Evolutionary conservation across 192 early-diverging fungal species (phyloP), one percentile per base, ranked within the genome.

Genomic region (Jimgerdemannia lactiflua): DNA sequence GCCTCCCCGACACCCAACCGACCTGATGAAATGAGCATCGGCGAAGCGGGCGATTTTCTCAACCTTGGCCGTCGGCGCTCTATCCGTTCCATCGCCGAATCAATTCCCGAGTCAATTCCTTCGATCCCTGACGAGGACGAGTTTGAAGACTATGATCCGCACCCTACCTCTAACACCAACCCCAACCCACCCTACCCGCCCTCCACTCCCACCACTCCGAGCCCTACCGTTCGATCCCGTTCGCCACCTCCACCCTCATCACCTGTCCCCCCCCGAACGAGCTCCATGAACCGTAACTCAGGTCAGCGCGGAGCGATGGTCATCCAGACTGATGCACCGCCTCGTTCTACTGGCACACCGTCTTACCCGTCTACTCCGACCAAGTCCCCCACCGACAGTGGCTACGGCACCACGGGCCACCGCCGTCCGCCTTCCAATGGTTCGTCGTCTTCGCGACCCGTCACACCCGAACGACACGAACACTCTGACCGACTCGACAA

Each of bases 351-450:
- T 14, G 49, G 49, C 14, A 59, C 49, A 59, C 8, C 49, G 6
- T 59, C 49, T 59, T 59, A 59, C 49, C 49, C 49, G 14, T 14
- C 49, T 14, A 59, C 49, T 14, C 49, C 49, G 49, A 59, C 49
- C 49, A 59, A 73, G 4, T 42, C 64, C 39, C 43, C 72, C 20
- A 65, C 67, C 42, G 72, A 73, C 39, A 73, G 72, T 17, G 72
- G 72, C 11, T 73, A 73, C 18, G 59, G 72, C 3, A 73, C 72
- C 19, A 43, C 54, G 40, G 49, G 49, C 14, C 49, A 59, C 14
- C 49, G 49, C 49, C 49, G 49, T 59, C 49, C 49, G 49, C 49
- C 49, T 10, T 59, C 49, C 14, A 14, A 2, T 59, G 49, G 14
- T 10, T 59, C 49, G 14, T 6, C 49, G 2, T 59, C 49, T 14